These are phyloP conservation scores for Wickerhamiella nectarea DNA, from an alignment of 805 yeast species.

Conservation along the genomic window DNA sequence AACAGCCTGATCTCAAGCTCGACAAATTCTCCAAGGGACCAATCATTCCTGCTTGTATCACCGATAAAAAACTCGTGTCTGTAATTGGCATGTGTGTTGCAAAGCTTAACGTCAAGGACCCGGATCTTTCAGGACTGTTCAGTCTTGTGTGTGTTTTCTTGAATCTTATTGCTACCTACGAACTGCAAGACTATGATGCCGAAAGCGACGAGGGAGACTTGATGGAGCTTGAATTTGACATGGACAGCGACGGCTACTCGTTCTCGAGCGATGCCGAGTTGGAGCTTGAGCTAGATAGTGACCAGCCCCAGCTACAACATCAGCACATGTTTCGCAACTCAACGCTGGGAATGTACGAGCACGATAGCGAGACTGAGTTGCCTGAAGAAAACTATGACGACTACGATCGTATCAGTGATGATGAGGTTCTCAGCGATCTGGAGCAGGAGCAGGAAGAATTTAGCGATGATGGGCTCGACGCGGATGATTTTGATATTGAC, in stretches of 20 bases:
- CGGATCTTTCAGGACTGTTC: not conserved
- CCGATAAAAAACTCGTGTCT: constrained; percentile 3
- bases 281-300: not conserved
- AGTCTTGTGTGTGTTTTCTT: not conserved
- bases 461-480: not conserved
- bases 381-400: constrained; percentile 1
- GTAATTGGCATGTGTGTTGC: constrained; percentile 1
- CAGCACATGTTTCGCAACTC: constrained; percentile 8
- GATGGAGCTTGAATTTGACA: constrained; percentile 1
- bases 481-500: constrained; percentile 7
- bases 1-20: not conserved
- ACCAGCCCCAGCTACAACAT: not conserved
- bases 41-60: constrained; percentile 1
- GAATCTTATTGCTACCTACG: not conserved
- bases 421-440: constrained; percentile 9
- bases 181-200: constrained; percentile 1
- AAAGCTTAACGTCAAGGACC: not conserved
- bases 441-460: constrained; percentile 6
- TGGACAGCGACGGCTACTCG: not conserved
- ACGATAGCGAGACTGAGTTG: not conserved
- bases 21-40: constrained; percentile 2
- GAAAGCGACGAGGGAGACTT: constrained; percentile 1
- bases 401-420: constrained; percentile 9
- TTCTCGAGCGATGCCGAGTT: not conserved
- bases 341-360: constrained; percentile 9